These are phyloP conservation scores for Dothistroma septosporum DNA, from an alignment of 2,329 filamentous ascomycete species.

Conservation along the genomic window DNA sequence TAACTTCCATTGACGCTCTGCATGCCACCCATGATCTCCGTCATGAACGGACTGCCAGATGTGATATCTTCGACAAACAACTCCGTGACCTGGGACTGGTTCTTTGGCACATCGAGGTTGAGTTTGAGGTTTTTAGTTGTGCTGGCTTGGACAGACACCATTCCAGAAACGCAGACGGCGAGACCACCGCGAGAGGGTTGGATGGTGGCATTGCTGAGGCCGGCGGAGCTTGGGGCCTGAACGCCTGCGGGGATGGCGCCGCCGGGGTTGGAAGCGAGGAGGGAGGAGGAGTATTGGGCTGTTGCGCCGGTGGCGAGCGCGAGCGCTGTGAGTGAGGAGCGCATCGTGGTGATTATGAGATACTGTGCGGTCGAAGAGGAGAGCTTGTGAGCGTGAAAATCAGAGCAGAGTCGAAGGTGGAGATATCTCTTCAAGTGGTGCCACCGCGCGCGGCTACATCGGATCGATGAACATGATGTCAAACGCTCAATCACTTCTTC, in stretches of 20 bases:
- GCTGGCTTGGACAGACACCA: constrained; percentile 25
- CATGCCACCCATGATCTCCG: constrained; percentile 13
- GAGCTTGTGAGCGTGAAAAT: background rate
- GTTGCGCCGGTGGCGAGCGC: constrained; percentile 9
- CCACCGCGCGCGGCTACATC: background rate
- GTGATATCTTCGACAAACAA: constrained; percentile 18
- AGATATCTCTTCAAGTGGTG: background rate
- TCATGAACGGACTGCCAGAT: constrained; percentile 7
- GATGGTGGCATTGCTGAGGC: constrained; percentile 19
- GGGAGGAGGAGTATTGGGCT: constrained; percentile 11
- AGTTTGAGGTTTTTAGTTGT: constrained; percentile 28
- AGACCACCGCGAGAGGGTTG: constrained; percentile 27
- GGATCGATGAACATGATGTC: background rate
- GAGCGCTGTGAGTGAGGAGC: background rate
- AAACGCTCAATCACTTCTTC: background rate
- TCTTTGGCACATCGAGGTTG: constrained; percentile 27
- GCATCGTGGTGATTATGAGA: background rate
- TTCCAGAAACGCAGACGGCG: constrained; percentile 30
- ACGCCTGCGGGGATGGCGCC: constrained; percentile 16
- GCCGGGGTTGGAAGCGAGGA: constrained; percentile 18
- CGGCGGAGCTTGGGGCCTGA: constrained; percentile 11
- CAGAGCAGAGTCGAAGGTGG: too few species aligned
- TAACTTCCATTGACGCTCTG: constrained; percentile 16
- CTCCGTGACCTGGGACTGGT: constrained; percentile 30
- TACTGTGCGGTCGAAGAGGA: background rate